Percentiles rank a stretch among this genome's conserved stretches.
Evolutionary conservation across 768 basidiomycete genomes (phyloP).

Genomic region (Tylopilus plumbeoviolaceoides): DNA sequence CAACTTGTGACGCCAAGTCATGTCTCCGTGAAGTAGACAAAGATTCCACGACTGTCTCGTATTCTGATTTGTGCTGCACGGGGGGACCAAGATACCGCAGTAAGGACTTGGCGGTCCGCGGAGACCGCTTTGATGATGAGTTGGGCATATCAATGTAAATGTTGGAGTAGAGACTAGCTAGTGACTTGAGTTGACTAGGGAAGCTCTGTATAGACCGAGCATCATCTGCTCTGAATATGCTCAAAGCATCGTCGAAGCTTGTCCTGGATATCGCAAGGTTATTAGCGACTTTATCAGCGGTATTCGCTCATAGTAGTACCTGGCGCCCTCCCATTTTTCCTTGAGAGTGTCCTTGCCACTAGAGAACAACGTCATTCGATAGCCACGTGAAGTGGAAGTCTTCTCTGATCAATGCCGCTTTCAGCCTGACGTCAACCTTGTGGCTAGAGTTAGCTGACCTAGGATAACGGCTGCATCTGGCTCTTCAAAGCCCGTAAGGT

Average conservation of each 20-base stretch:
- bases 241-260: constrained; percentile 56
- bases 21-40: constrained; percentile 43
- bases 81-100: constrained; percentile 45
- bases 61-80: constrained; percentile 36
- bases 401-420: constrained; percentile 49
- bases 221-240: constrained; percentile 76
- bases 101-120: constrained; percentile 47
- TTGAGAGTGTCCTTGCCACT: constrained; percentile 66
- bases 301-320: constrained; percentile 31
- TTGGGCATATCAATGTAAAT: constrained; percentile 51
- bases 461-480: constrained; percentile 87
- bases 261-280: constrained; percentile 42
- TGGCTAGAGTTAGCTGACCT: constrained; percentile 39
- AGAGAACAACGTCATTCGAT: constrained; percentile 84
- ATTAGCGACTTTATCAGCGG: neutral
- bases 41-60: constrained; percentile 52
- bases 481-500: constrained; percentile 94
- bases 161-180: constrained; percentile 45
- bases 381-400: constrained; percentile 65
- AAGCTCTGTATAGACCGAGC: constrained; percentile 56
- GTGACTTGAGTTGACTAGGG: constrained; percentile 52
- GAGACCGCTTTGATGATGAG: constrained; percentile 35
- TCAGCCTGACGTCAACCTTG: neutral
- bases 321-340: constrained; percentile 92
- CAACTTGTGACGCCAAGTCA: constrained; percentile 65